Evolutionary conservation across 192 early-diverging fungal genomes (phyloP).

Genomic region (Backusella morwellensis): DNA sequence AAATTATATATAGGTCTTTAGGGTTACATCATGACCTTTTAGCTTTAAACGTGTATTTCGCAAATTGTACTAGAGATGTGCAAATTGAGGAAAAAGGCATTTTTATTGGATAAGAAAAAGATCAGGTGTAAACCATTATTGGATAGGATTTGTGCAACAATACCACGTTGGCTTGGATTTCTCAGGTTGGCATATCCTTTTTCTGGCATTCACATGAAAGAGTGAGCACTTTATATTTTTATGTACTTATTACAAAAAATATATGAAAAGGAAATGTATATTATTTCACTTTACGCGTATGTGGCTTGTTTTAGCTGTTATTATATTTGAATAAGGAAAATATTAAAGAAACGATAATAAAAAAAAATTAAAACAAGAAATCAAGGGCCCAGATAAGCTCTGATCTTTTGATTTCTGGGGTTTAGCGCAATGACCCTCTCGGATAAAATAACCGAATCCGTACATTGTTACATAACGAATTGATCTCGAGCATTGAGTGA

Average conservation of each 20-base stretch:
- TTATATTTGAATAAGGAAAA: neutral
- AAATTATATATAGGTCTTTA: neutral
- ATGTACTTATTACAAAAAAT: neutral
- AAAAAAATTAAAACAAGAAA: neutral
- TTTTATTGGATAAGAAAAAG: neutral
- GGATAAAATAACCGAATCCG: neutral
- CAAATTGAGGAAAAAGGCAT: neutral
- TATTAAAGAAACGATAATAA: neutral
- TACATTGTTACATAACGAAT: neutral
- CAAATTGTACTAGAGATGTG: neutral
- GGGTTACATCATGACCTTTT: neutral
- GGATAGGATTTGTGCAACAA: neutral
- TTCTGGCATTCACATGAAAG: neutral
- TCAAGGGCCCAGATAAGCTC: neutral
- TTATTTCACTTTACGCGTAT: neutral
- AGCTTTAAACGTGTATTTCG: neutral
- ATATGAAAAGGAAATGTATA: neutral
- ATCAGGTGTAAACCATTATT: neutral
- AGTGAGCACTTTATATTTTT: neutral
- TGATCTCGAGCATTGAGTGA: neutral
- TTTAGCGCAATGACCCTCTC: neutral
- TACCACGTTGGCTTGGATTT: neutral
- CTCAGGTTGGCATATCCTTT: neutral
- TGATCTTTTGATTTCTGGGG: neutral
- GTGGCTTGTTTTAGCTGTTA: neutral